Conservation (phyloP, 345 rosid species). For the Adansonia digitata region DNA sequence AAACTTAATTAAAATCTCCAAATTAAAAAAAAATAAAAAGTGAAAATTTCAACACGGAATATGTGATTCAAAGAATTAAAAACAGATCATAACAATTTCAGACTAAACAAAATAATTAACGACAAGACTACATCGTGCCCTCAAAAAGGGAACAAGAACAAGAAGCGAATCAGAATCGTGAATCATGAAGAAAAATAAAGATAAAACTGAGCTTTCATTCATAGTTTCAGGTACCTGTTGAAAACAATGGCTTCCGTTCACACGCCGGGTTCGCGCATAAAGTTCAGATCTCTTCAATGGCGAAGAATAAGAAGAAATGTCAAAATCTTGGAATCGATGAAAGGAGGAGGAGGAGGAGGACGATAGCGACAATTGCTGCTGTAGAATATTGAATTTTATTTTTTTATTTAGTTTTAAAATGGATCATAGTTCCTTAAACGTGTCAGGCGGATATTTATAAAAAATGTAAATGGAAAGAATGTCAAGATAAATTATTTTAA, state of each 20-base stretch:
- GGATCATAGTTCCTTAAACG: no score
- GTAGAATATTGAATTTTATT: not conserved
- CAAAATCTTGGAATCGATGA: slow-evolving; percentile 1
- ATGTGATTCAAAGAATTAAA: not conserved
- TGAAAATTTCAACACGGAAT: not conserved
- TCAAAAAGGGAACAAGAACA: not conserved
- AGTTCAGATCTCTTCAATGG: slow-evolving; percentile 14
- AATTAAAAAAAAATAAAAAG: not conserved
- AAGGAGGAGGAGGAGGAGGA: not conserved
- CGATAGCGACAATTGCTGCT: not conserved
- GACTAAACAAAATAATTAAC: not conserved
- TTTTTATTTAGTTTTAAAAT: not conserved
- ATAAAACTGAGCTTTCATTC: not conserved
- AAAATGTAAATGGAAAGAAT: no score
- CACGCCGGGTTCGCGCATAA: not conserved
- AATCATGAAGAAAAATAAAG: not conserved
- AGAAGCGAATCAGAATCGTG: not conserved
- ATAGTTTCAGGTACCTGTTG: slow-evolving; percentile 5
- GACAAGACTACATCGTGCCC: not conserved
- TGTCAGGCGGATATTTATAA: no score
- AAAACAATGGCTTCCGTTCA: not conserved
- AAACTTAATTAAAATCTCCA: not conserved
- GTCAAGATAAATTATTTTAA: no score
- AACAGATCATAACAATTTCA: not conserved
- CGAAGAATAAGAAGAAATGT: not conserved